phyloP scores from a whole-genome alignment of 768 basidiomycete genomes.

The Boletus edulis region DNA sequence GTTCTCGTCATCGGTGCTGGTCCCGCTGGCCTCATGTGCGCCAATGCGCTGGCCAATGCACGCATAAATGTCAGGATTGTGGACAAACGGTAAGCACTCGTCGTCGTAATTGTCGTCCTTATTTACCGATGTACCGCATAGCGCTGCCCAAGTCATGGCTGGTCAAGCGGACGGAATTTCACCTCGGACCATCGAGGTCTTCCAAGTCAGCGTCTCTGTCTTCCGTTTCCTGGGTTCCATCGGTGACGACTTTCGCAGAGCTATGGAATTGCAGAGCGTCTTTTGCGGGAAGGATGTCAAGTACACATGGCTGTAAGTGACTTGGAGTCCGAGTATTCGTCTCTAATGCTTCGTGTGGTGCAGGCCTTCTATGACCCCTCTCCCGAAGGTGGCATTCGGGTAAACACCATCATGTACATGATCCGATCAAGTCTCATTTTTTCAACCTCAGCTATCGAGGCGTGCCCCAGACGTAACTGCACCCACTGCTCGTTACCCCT shows the following conservation, averaged over 20 bases:
- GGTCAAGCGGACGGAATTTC: slow-evolving; percentile 31
- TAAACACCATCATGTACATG: slow-evolving; percentile 14
- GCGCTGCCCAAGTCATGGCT: slow-evolving; percentile 13
- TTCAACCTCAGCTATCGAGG: slow-evolving; percentile 49
- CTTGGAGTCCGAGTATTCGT: neutral
- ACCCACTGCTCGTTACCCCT: slow-evolving; percentile 63
- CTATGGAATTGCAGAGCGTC: slow-evolving; percentile 65
- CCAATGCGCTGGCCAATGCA: slow-evolving; percentile 38
- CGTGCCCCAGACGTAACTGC: slow-evolving; percentile 60
- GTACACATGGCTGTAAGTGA: slow-evolving; percentile 62
- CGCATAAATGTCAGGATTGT: slow-evolving; percentile 38
- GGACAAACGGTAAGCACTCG: slow-evolving; percentile 35
- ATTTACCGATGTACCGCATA: slow-evolving; percentile 1
- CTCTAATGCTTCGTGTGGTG: neutral
- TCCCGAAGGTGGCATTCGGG: slow-evolving; percentile 59
- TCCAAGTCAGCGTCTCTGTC: slow-evolving; percentile 34
- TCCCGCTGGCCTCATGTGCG: slow-evolving; percentile 43
- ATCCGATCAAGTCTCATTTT: neutral
- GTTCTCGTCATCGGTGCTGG: slow-evolving; percentile 44
- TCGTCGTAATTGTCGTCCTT: neutral
- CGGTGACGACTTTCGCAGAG: slow-evolving; percentile 42
- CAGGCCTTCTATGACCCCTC: slow-evolving; percentile 78
- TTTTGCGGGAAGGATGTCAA: slow-evolving; percentile 60
- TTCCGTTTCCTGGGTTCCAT: neutral
- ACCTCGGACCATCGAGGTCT: slow-evolving; percentile 38